Percentiles rank a stretch among this genome's conserved stretches.
These are phyloP conservation scores for Hypoxylon perforatum DNA, from an alignment of 495 filamentous ascomycete species.

Conservation along the genomic window DNA sequence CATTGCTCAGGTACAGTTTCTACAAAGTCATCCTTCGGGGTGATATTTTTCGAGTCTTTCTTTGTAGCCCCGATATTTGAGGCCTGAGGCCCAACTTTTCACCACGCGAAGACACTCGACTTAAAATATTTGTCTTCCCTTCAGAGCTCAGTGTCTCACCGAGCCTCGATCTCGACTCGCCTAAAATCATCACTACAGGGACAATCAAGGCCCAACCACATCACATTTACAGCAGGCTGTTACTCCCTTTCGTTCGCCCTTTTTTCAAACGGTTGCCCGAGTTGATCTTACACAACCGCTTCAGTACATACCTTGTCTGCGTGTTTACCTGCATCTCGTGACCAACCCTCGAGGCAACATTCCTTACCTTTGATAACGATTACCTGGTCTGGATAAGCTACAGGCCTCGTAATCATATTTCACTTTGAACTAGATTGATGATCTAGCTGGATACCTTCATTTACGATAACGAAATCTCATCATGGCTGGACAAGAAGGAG, in stretches of 20 bases:
- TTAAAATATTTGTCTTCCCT: constrained; percentile 24
- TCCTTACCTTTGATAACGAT: constrained; percentile 16
- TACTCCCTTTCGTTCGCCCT: constrained; percentile 29
- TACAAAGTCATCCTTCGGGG: constrained; percentile 20
- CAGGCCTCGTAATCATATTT: not conserved
- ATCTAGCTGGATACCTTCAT: constrained; percentile 20
- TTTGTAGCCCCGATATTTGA: constrained; percentile 17
- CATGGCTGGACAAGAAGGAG: constrained; percentile 28
- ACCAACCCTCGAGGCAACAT: constrained; percentile 20
- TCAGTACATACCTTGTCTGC: constrained; percentile 9
- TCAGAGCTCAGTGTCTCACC: constrained; percentile 8
- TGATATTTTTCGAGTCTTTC: constrained; percentile 29
- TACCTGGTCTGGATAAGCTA: constrained; percentile 8
- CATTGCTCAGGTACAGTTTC: constrained; percentile 20
- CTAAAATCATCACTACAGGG: constrained; percentile 8
- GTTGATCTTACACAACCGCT: constrained; percentile 41
- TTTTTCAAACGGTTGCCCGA: constrained; percentile 24
- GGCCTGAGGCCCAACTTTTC: not conserved
- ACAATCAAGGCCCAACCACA: constrained; percentile 9
- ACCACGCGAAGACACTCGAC: not conserved
- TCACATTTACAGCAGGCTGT: constrained; percentile 43
- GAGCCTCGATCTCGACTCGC: constrained; percentile 9
- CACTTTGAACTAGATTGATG: constrained; percentile 3
- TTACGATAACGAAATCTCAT: constrained; percentile 4
- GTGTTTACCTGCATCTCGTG: constrained; percentile 3